Base-by-base conservation (phyloP, 345 rosid species). In the Aquilaria malaccensis region DNA sequence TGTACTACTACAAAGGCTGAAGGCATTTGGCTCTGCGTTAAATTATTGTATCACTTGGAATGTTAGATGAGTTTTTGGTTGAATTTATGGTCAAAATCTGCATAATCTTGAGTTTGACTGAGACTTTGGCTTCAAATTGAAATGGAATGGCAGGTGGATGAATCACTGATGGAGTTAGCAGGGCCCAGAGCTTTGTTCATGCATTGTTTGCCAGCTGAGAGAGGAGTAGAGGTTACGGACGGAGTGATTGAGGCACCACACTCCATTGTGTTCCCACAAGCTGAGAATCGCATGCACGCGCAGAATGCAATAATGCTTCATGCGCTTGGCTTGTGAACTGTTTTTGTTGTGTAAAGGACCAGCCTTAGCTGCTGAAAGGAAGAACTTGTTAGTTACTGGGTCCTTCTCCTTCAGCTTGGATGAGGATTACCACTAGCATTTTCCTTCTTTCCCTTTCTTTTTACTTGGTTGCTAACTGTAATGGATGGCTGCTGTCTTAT, bases 201-300 rank as follows among this genome's bases (percentile, higher is more conserved):
- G 97, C 99, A 94, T 59, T 94, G 99, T 79, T 77, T 90, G 71
- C 99, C 93, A n/a, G 99, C 97, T 10, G 97, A 91, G 66, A 86
- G 97, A 72, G 97, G 95, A 51, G 89, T 85, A 0, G 97, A 94
- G 75, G 95, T 88, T 63, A 94, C 96, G 2, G 83, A 88, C 46
- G 86, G 70, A 52, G 97, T 94, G 33, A 77, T 90, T 43, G 99
- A 91, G 70, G 96, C 97, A 60, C 86, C 95, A 51, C 79, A 94
- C 65, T 90, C 99, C 37, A 77, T 93, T 13, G 96, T 93, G 47
- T 93, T 93, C 52, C 90, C 95, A 10, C 97, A 87, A 66, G 98
- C 97, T 12, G 99, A 90, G 79, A 93, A 93, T 59, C 91, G 97
- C 53, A 79, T 93, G 96, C 96, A 93, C 56, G 98, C 95, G 2